These are phyloP conservation scores for Cylindrodendrum hubeiense DNA, from an alignment of 2,329 filamentous ascomycete species.

Conservation along the genomic window DNA sequence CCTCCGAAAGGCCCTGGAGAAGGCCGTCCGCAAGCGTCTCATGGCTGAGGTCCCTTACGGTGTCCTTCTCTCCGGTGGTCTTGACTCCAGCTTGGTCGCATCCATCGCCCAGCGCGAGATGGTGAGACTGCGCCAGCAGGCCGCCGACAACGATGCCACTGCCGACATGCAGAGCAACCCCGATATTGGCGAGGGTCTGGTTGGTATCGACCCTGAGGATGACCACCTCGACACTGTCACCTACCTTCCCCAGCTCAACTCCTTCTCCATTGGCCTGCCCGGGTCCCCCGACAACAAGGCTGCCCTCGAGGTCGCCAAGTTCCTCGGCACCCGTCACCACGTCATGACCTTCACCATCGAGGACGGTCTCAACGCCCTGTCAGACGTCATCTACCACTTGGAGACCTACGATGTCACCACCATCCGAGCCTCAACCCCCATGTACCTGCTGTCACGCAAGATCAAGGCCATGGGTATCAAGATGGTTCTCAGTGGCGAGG, in stretches of 20 bases:
- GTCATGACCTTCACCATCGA: constrained; percentile 98
- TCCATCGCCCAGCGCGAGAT: constrained; percentile 97
- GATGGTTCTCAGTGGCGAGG: constrained; percentile 98
- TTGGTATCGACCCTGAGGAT: constrained; percentile 89
- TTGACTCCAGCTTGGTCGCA: constrained; percentile 95
- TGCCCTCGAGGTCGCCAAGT: constrained; percentile 92
- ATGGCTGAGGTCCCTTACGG: constrained; percentile 99
- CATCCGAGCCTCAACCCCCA: constrained; percentile 96
- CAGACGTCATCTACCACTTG: constrained; percentile 97
- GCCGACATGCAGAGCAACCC: constrained; percentile 59
- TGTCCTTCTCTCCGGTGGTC: constrained; percentile 92
- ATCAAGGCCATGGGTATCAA: constrained; percentile 99
- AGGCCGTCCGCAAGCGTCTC: constrained; percentile 92
- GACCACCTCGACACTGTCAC: constrained; percentile 91
- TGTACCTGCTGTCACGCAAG: constrained; percentile 98
- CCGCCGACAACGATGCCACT: constrained; percentile 60
- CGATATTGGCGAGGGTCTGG: constrained; percentile 77
- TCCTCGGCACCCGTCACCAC: constrained; percentile 97
- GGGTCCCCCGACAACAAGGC: constrained; percentile 93
- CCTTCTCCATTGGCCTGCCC: constrained; percentile 97
- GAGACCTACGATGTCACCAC: constrained; percentile 99
- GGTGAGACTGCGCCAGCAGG: constrained; percentile 77
- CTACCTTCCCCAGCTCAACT: constrained; percentile 94
- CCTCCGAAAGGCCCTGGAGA: constrained; percentile 86
- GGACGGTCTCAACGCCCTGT: constrained; percentile 95